Conservation (phyloP, 2,329 filamentous ascomycete genomes). For the Microsporum ferrugineum region DNA sequence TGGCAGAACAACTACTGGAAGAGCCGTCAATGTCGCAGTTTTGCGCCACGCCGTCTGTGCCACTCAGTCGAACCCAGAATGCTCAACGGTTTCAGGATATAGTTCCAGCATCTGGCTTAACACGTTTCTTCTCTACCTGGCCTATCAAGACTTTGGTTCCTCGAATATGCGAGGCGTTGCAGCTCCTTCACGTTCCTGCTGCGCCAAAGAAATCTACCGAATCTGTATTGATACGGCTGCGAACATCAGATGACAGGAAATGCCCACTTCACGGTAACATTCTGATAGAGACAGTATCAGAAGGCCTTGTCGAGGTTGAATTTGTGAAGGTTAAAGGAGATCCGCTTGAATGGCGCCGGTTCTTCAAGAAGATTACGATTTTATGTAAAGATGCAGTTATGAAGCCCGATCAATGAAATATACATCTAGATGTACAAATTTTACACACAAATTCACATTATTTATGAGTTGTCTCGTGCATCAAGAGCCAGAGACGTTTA, state of each 20-base stretch:
- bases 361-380: conserved; percentile 92
- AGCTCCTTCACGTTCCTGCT: conserved; percentile 70
- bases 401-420: conserved; percentile 38
- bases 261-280: conserved; percentile 36
- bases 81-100: conserved; percentile 85
- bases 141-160: conserved; percentile 64
- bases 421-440: neutral
- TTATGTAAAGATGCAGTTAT: conserved; percentile 77
- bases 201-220: conserved; percentile 33
- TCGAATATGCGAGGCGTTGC: conserved; percentile 67
- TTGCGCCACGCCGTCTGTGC: conserved; percentile 63
- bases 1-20: conserved; percentile 59
- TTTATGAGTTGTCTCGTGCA: neutral
- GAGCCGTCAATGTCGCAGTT: conserved; percentile 82
- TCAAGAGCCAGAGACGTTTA: neutral
- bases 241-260: conserved; percentile 49
- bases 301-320: conserved; percentile 66
- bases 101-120: conserved; percentile 72
- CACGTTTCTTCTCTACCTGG: conserved; percentile 82
- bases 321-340: conserved; percentile 95
- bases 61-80: conserved; percentile 75
- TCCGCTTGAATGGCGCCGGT: conserved; percentile 86
- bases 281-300: conserved; percentile 35
- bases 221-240: conserved; percentile 57
- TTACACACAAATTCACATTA: neutral